These are phyloP conservation scores for Cyberlindnera petersonii DNA, from an alignment of 805 yeast species.

Conservation along the genomic window DNA sequence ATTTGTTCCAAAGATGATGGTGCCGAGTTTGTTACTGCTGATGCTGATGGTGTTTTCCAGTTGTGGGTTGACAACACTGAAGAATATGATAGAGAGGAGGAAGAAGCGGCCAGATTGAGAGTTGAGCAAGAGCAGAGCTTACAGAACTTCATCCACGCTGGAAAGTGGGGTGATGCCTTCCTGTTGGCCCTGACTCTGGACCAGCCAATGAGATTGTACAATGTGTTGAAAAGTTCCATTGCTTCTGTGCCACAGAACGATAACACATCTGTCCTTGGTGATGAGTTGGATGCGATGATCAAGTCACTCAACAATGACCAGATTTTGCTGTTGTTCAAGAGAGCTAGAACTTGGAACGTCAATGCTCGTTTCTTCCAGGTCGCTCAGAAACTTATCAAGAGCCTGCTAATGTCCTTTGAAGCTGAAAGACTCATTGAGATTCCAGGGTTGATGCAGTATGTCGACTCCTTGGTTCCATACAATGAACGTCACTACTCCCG, in stretches of 20 bases:
- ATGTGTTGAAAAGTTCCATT: conserved; percentile 64
- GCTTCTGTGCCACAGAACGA: conserved; percentile 36
- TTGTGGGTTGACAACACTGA: conserved; percentile 88
- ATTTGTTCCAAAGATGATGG: conserved; percentile 65
- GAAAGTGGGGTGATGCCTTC: conserved; percentile 88
- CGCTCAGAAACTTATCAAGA: conserved; percentile 73
- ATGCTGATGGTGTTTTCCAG: conserved; percentile 90
- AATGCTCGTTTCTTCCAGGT: conserved; percentile 75
- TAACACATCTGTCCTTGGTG: conserved; percentile 34
- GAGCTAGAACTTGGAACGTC: conserved; percentile 93
- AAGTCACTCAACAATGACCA: conserved; percentile 55
- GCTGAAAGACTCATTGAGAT: conserved; percentile 57
- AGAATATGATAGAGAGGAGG: conserved; percentile 52
- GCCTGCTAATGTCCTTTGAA: conserved; percentile 53
- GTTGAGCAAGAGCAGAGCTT: conserved; percentile 89
- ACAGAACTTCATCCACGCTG: conserved; percentile 62
- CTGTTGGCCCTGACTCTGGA: conserved; percentile 78
- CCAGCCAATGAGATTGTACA: conserved; percentile 85
- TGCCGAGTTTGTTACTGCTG: conserved; percentile 72
- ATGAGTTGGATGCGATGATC: conserved; percentile 62
- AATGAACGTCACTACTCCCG: conserved; percentile 80
- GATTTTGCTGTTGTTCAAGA: conserved; percentile 56
- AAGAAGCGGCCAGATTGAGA: conserved; percentile 45
- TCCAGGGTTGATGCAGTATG: conserved; percentile 59
- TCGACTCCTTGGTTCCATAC: conserved; percentile 83